phyloP scores from a whole-genome alignment of 2,329 filamentous ascomycete genomes.

The Cladorrhinum sp. region DNA sequence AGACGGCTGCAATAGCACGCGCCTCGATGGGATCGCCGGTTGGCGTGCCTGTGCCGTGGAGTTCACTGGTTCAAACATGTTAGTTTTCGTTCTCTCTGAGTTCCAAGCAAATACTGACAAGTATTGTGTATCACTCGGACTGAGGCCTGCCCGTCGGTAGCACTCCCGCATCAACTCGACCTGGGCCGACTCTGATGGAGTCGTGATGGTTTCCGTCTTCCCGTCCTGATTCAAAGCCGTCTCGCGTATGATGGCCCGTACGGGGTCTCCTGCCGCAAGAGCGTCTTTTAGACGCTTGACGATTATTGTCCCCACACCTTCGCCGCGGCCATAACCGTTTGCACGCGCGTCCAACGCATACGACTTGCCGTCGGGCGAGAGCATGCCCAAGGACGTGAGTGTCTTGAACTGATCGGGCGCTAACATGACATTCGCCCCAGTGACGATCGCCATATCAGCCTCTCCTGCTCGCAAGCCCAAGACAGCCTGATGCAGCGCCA shows the following conservation, averaged over 20 bases:
- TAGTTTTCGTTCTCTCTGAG: no score
- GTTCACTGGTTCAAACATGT: no score
- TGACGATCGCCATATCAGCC: constrained; percentile 7
- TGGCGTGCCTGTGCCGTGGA: constrained; percentile 20
- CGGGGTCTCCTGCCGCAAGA: constrained; percentile 38
- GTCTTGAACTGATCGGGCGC: constrained; percentile 2
- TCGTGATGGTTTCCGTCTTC: constrained; percentile 37
- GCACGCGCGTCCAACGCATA: constrained; percentile 34
- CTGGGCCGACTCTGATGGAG: constrained; percentile 35
- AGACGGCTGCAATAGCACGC: constrained; percentile 34
- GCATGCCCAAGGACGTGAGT: not conserved
- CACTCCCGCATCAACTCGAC: constrained; percentile 29
- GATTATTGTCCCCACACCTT: constrained; percentile 34
- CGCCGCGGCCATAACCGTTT: constrained; percentile 34
- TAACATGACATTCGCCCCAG: constrained; percentile 1
- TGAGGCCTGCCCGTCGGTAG: constrained; percentile 24
- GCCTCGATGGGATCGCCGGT: constrained; percentile 35
- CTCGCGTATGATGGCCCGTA: constrained; percentile 33
- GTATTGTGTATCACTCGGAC: constrained; percentile 16
- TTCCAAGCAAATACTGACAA: no score
- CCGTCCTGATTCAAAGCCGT: constrained; percentile 39
- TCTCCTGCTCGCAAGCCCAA: constrained; percentile 11
- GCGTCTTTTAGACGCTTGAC: constrained; percentile 42
- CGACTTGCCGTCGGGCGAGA: constrained; percentile 33
- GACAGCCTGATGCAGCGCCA: constrained; percentile 16